A percentile compares a stretch with the other conserved stretches of the same genome.
Evolutionary conservation across 352 stramenopile species (phyloP).

Genomic region (Globisporangium camurandrum): DNA sequence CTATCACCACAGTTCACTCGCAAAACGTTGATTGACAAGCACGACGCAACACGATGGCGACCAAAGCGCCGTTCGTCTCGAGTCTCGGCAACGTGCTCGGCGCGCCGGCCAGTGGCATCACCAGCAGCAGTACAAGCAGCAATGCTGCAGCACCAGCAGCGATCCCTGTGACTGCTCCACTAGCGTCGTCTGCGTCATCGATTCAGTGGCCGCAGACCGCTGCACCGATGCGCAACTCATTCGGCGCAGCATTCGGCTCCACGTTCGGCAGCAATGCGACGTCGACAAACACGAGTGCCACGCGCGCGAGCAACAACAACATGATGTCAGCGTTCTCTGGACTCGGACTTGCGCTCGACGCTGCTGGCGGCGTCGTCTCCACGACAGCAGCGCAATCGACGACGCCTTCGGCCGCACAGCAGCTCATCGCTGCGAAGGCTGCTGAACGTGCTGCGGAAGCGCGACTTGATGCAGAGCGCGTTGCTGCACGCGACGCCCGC

Average conservation of each 20-base stretch:
- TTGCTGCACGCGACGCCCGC: slow-evolving; percentile 12
- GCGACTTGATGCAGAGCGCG: slow-evolving; percentile 13
- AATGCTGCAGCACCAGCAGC: no score
- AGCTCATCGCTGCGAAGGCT: slow-evolving; percentile 42
- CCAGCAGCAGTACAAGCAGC: neutral
- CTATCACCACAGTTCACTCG: neutral
- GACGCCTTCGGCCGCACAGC: slow-evolving; percentile 32
- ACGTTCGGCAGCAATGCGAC: neutral
- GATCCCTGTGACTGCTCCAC: neutral
- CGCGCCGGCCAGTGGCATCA: slow-evolving; percentile 1
- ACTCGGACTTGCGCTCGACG: slow-evolving; percentile 41
- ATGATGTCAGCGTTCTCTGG: slow-evolving; percentile 57
- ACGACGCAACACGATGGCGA: slow-evolving; percentile 1
- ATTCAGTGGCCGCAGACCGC: slow-evolving; percentile 12
- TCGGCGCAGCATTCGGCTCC: slow-evolving; percentile 7
- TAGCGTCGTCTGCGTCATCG: slow-evolving; percentile 4
- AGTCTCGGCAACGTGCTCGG: slow-evolving; percentile 27
- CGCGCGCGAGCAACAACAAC: slow-evolving; percentile 1
- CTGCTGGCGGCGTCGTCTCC: slow-evolving; percentile 15
- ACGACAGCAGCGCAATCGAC: neutral
- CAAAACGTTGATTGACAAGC: neutral
- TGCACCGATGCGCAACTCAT: slow-evolving; percentile 16
- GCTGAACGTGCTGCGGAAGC: slow-evolving; percentile 29
- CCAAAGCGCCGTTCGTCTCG: slow-evolving; percentile 30
- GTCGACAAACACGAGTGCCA: neutral